Evolutionary conservation across 2,329 filamentous ascomycete genomes (phyloP), one percentile per base, ranked within the genome.

Genomic region (Kalmusia sp.): DNA sequence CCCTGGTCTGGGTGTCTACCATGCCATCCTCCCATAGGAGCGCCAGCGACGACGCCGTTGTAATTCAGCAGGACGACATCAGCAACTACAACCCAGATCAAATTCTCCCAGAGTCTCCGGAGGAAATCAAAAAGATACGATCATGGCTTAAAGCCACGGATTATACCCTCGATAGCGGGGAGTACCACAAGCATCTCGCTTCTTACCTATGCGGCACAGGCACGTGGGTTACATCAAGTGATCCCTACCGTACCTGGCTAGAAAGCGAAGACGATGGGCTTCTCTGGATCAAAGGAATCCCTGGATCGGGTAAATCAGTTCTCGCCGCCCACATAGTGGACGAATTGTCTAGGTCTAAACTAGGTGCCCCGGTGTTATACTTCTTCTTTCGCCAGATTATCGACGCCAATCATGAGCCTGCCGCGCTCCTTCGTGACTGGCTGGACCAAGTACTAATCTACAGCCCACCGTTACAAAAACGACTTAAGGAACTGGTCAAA

Each of bases 351-450:
- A 22, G 49, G 44, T 12, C 33, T 5, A 11, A 52, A 19, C 28
- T 46, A 14, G 35, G 28, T 11, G 33, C 33, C 4, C 65, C 67
- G 1, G 69, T 76, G 2, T 47, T 76, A 1, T 75, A 63, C 55
- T 76, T 77, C 61, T 77, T 76, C 57, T 76, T 76, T 41, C 64
- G 71, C 6, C 63, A 74, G n/a, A 76, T 75, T 45, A 64, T 77
- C 39, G 57, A 62, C 33, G 59, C 63, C 8, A 76, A 75, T 47
- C 61, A 63, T 22, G 51, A 37, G 2, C 62, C 71, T 6, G 45
- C 50, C 25, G 59, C 55, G 28, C 50, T 72, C 3, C 35, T 74
- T n/a, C 63, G 63, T 21, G 74, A 76, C 52, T 75, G 62, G 57
- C 46, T 71, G 6, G 57, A 59, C 12, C 74, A 77, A 51, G 50